These are phyloP conservation scores for Oryza punctata DNA, from an alignment of 176 grass and related monocot genomes.

Conservation along the genomic window DNA sequence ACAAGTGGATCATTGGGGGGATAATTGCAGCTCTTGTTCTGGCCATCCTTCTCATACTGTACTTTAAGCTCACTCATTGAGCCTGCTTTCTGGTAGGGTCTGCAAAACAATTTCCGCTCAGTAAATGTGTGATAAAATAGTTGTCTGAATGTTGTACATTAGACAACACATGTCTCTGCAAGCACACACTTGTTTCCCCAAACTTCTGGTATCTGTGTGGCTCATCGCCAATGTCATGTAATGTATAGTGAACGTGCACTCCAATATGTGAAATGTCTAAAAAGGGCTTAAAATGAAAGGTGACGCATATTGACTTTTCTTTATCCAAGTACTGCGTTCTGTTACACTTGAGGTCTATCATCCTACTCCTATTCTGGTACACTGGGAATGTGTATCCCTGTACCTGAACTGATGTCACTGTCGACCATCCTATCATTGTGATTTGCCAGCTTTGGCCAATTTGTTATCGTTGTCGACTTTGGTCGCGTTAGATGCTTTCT, in stretches of 20 bases:
- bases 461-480: constrained; percentile 28
- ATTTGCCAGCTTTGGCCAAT: neutral
- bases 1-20: constrained; percentile 90
- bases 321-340: neutral
- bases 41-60: constrained; percentile 85
- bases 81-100: constrained; percentile 29
- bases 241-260: constrained; percentile 33
- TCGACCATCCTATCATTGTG: constrained; percentile 32
- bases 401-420: constrained; percentile 5
- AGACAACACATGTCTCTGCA: constrained; percentile 9
- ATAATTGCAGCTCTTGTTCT: constrained; percentile 64
- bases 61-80: constrained; percentile 69
- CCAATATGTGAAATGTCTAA: constrained; percentile 29
- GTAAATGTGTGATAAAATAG: constrained; percentile 50
- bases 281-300: neutral
- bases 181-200: constrained; percentile 32
- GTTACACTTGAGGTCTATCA: neutral
- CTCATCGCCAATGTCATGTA: constrained; percentile 12
- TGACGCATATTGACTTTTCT: neutral
- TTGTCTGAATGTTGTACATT: constrained; percentile 31
- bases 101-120: neutral
- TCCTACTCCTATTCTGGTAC: neutral
- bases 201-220: constrained; percentile 8
- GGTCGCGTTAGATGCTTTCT: constrained; percentile 33
- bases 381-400: neutral